A percentile compares a stretch with the other conserved stretches of the same genome.
Evolutionary conservation across 495 filamentous ascomycete genomes (phyloP).

Genomic region (Bombardia bombarda): DNA sequence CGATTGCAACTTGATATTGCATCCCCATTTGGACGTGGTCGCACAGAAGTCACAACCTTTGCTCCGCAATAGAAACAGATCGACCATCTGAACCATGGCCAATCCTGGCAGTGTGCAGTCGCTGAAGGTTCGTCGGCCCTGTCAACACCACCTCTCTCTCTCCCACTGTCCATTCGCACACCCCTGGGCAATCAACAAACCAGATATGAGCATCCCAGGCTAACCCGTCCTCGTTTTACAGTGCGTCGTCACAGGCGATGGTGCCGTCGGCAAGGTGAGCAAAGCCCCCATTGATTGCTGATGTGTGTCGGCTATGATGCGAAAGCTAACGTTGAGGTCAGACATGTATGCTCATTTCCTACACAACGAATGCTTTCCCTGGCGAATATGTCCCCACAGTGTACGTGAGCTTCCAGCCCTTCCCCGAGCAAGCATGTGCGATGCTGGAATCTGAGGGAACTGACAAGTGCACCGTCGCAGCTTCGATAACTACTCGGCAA

Average conservation of each 20-base stretch:
- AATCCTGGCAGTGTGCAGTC: slow-evolving; percentile 43
- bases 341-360: slow-evolving; percentile 99
- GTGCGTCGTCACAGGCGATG: slow-evolving; percentile 98
- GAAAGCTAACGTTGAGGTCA: no score
- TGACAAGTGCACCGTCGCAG: slow-evolving; percentile 42
- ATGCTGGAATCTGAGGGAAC: slow-evolving; percentile 80
- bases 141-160: no score
- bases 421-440: no score
- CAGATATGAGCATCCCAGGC: neutral
- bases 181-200: neutral
- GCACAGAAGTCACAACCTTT: slow-evolving; percentile 5
- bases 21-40: neutral
- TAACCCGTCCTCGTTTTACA: slow-evolving; percentile 30
- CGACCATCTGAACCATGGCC: slow-evolving; percentile 33
- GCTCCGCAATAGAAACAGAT: slow-evolving; percentile 3
- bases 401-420: slow-evolving; percentile 50
- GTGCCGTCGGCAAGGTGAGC: slow-evolving; percentile 93
- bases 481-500: slow-evolving; percentile 98
- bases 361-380: slow-evolving; percentile 98
- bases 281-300: slow-evolving; percentile 8
- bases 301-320: no score
- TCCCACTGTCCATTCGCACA: neutral
- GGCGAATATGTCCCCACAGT: slow-evolving; percentile 99
- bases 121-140: no score
- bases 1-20: neutral